Evolutionary conservation across 306 rosid genomes (phyloP).

Genomic region (Mimosa bimucronata): DNA sequence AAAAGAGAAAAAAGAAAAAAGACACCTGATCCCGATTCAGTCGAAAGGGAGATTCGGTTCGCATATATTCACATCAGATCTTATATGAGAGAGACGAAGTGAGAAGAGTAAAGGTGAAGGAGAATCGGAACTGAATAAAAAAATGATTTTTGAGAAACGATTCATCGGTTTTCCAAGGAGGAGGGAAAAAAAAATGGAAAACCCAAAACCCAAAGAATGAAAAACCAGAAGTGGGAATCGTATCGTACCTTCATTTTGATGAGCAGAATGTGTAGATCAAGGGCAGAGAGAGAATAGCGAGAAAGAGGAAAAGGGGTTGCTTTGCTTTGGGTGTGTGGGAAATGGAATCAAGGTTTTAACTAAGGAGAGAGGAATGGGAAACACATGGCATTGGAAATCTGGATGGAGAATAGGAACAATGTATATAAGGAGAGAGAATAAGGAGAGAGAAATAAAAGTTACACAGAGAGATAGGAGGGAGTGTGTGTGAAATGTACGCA

Average conservation of each 20-base stretch:
- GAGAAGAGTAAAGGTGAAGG: constrained; percentile 35
- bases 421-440: constrained; percentile 7
- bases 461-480: not conserved
- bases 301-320: constrained; percentile 9
- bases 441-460: constrained; percentile 19
- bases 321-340: no score
- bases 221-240: constrained; percentile 40
- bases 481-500: not conserved
- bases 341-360: constrained; percentile 29
- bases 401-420: not conserved
- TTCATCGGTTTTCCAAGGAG: not conserved
- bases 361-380: constrained; percentile 24
- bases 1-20: not conserved
- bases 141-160: constrained; percentile 8
- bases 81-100: constrained; percentile 27
- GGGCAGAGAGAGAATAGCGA: not conserved
- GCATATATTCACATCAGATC: constrained; percentile 26
- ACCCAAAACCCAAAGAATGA: not conserved
- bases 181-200: not conserved
- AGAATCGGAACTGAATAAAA: constrained; percentile 42
- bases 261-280: constrained; percentile 39
- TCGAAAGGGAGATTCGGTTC: constrained; percentile 34
- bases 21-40: constrained; percentile 13
- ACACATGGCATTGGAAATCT: not conserved
- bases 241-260: constrained; percentile 72